Evolutionary conservation across 2,329 filamentous ascomycete species (phyloP).

Genomic region (Talaromyces rugulosus): DNA sequence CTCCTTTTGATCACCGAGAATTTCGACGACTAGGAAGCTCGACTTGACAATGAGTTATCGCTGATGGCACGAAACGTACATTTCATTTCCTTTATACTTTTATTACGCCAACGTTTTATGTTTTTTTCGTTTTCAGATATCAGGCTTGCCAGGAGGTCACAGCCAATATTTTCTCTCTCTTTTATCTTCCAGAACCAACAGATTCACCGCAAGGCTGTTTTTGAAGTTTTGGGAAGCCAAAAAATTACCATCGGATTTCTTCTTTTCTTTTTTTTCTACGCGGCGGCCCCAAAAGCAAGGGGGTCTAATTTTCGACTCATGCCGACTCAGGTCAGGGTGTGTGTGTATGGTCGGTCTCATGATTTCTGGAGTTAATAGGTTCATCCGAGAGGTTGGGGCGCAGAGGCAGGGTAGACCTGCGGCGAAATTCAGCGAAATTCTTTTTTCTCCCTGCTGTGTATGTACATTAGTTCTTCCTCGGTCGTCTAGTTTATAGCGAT

Average conservation of each 20-base stretch:
- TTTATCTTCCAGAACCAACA: background rate
- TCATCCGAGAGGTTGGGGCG: constrained; percentile 7
- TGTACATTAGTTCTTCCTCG: constrained; percentile 8
- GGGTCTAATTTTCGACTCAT: background rate
- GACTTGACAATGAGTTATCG: background rate
- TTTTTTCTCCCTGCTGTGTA: background rate
- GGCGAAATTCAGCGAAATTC: constrained; percentile 8
- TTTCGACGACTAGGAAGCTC: background rate
- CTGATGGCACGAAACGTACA: background rate
- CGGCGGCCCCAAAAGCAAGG: background rate
- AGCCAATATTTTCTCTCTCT: background rate
- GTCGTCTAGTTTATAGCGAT: background rate
- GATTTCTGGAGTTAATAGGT: constrained; percentile 1
- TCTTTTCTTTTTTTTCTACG: background rate
- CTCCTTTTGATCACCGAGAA: constrained; percentile 34
- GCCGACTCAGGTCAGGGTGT: background rate
- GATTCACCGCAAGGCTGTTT: background rate
- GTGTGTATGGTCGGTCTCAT: background rate
- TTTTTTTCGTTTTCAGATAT: background rate
- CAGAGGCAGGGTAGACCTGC: constrained; percentile 5
- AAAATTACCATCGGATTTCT: background rate
- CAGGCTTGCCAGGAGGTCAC: background rate
- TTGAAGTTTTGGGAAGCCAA: background rate
- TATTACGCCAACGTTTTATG: background rate
- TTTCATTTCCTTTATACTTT: background rate